These are phyloP conservation scores for Trametes villosa DNA, from an alignment of 768 basidiomycete species.

Conservation along the genomic window DNA sequence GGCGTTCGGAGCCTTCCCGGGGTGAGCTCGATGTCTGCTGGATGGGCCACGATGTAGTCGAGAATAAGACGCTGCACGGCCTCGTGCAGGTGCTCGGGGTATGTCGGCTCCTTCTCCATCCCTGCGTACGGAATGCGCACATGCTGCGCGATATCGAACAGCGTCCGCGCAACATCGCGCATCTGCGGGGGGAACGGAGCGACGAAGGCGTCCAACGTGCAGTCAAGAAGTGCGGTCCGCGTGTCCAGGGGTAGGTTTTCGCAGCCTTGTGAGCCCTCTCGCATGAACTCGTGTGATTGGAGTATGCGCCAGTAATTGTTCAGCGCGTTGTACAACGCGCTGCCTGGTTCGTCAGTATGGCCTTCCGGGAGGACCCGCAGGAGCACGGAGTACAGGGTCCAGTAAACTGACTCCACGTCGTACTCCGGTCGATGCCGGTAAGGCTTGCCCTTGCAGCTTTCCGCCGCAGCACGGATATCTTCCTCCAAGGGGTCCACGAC, in stretches of 20 bases:
- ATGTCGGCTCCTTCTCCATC: not conserved
- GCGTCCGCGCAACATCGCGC: not conserved
- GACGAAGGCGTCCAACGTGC: not conserved
- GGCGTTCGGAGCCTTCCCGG: not conserved
- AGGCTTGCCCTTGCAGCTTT: not conserved
- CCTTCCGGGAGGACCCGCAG: not conserved
- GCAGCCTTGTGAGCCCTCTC: not conserved
- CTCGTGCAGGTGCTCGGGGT: constrained; percentile 21
- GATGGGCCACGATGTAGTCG: constrained; percentile 14
- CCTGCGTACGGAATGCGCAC: constrained; percentile 10
- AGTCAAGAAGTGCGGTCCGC: not conserved
- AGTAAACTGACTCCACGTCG: constrained; percentile 21
- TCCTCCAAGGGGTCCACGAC: not conserved
- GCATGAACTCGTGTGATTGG: not conserved
- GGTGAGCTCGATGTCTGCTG: not conserved
- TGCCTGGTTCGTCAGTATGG: not conserved
- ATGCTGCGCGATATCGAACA: constrained; percentile 12
- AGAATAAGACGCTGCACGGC: constrained; percentile 19
- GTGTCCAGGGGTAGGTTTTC: constrained; percentile 5
- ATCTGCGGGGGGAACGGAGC: not conserved
- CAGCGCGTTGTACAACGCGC: not conserved
- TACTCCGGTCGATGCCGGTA: constrained; percentile 17
- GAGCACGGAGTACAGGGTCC: constrained; percentile 6
- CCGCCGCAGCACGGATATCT: not conserved
- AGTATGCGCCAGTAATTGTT: not conserved